Evolutionary conservation across 495 filamentous ascomycete species (phyloP).

Genomic region (Terfezia boudieri): DNA sequence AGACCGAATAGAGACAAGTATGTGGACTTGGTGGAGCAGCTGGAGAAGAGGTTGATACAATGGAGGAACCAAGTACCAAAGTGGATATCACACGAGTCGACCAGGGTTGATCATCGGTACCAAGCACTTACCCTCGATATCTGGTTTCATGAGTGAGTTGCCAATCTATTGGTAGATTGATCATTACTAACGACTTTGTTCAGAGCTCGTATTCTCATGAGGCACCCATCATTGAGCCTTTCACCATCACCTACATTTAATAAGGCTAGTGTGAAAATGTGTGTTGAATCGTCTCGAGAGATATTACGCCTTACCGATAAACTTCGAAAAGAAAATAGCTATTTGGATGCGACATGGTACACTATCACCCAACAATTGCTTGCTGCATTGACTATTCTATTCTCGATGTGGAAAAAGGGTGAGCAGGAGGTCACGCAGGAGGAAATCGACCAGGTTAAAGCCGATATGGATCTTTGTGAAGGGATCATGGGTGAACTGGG

Average conservation of each 20-base stretch:
- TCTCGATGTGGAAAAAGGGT: constrained; percentile 40
- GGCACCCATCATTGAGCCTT: constrained; percentile 49
- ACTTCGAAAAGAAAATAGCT: constrained; percentile 35
- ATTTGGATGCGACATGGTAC: constrained; percentile 68
- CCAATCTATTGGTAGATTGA: too few relatives aligned
- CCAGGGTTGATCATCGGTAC: constrained; percentile 29
- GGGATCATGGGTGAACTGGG: constrained; percentile 43
- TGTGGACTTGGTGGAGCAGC: constrained; percentile 32
- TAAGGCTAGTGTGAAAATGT: constrained; percentile 41
- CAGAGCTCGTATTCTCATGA: constrained; percentile 26
- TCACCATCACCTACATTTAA: constrained; percentile 36
- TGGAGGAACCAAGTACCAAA: constrained; percentile 35
- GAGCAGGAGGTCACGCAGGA: constrained; percentile 31
- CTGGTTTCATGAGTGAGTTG: constrained; percentile 24
- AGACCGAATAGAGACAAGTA: constrained; percentile 35
- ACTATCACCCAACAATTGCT: constrained; percentile 46
- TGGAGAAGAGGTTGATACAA: constrained; percentile 36
- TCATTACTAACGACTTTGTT: too few relatives aligned
- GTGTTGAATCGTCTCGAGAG: constrained; percentile 39
- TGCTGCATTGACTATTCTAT: constrained; percentile 49
- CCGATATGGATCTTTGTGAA: constrained; percentile 49
- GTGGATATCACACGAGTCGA: constrained; percentile 20
- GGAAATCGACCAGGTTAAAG: constrained; percentile 32
- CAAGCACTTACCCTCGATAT: constrained; percentile 27
- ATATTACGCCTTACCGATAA: constrained; percentile 37